Evolutionary conservation across 768 basidiomycete genomes (phyloP).

Genomic region (Lactarius quietus): DNA sequence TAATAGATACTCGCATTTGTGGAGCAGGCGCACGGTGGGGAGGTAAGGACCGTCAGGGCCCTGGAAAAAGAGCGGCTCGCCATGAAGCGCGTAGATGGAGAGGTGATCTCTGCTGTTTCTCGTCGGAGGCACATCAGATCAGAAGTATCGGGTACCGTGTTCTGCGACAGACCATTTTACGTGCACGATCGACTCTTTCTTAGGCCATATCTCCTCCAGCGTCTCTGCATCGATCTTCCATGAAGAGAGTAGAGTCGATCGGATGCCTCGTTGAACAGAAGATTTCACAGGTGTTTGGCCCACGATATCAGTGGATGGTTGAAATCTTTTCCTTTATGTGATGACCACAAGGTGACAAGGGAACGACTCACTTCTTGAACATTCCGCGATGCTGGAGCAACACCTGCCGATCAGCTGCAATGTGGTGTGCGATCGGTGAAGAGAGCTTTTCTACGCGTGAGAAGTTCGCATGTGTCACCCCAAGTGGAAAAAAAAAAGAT

Average conservation of each 20-base stretch:
- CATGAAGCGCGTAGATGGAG: conserved; percentile 85
- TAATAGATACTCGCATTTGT: conserved; percentile 65
- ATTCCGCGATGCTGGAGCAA: conserved; percentile 35
- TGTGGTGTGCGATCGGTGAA: conserved; percentile 11
- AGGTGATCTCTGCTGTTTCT: conserved; percentile 85
- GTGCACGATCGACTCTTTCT: conserved; percentile 91
- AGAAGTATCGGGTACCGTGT: not conserved
- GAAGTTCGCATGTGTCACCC: not conserved
- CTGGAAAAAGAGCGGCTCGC: conserved; percentile 90
- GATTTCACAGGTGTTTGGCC: conserved; percentile 90
- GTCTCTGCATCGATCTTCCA: conserved; percentile 78
- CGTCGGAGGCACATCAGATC: conserved; percentile 24
- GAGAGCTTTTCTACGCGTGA: conserved; percentile 2
- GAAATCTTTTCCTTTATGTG: conserved; percentile 48
- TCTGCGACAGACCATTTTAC: conserved; percentile 80
- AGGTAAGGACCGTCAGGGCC: conserved; percentile 92
- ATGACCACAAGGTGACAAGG: not conserved
- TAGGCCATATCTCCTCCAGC: conserved; percentile 93
- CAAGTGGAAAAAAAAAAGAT: not conserved
- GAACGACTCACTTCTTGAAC: conserved; percentile 67
- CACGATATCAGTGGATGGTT: conserved; percentile 74
- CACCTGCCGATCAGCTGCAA: not conserved
- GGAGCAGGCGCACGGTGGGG: conserved; percentile 84
- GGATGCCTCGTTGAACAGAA: conserved; percentile 88
- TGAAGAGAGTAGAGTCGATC: conserved; percentile 73